Evolutionary conservation across 2,329 filamentous ascomycete species (phyloP), one percentile per base, ranked within the genome.

Genomic region (Colletotrichum destructivum): DNA sequence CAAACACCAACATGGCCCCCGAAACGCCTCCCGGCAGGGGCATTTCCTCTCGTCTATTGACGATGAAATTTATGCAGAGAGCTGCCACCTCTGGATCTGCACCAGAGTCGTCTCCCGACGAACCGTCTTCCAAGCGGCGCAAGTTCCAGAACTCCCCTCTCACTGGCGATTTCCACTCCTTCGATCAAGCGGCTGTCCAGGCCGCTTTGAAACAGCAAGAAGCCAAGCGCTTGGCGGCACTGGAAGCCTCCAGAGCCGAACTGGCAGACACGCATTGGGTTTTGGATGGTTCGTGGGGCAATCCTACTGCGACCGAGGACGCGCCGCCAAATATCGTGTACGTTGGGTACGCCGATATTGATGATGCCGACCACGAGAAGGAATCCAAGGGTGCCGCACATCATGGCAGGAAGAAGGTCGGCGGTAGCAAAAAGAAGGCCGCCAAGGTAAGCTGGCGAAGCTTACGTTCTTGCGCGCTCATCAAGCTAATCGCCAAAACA

Each of bases 11-110:
- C 59, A 87, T 88, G 81, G 82, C 87, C 76, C 82, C 87, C 72
- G 83, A 86, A 78, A 90, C 86, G 72, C 85, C 89, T 57, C 89
- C 89, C 12, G 71, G 87, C 64, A 72, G 72, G 82, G 88, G 87
- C 56, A 95, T 97, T 91, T 98, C 95, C 74, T 95, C 93, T 71
- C 91, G 95, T 75, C 91, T 98, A 59, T 87, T 97, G 79, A 95
- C 93, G 47, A 98, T 98, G 95, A 97, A 97, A 85, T 98, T 98
- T 80, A 98, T 98, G 95, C 95, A 97, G 86, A 90, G 95, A 77
- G 93, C 93, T 74, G 92, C 91, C 61, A 90, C 92, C 61, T 89
- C 91, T 31, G 84, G 84, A 61, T 84, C 84, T 44, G 82, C 78
- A 71, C 78, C 82, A 62, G 80, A 84, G 21, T 84, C 85, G 4